Percentiles rank a stretch among this genome's conserved stretches.
Conservation (phyloP, 1,284 basidiomycete species). For the Peniophora sp. region DNA sequence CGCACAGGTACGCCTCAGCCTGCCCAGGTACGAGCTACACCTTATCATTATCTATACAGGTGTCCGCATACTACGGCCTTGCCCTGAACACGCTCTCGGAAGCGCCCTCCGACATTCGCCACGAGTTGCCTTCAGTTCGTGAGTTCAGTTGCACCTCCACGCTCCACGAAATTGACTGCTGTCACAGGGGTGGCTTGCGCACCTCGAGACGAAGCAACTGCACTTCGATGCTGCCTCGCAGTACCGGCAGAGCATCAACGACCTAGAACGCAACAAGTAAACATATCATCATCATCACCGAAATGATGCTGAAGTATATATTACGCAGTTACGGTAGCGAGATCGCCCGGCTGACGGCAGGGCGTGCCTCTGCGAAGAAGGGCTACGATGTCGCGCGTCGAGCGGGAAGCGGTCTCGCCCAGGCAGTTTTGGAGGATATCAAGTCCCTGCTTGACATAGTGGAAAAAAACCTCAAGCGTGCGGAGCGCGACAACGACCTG, state of each 20-base stretch:
- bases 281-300: not conserved
- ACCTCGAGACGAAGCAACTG: conserved; percentile 75
- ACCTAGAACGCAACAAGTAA: conserved; percentile 77
- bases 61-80: conserved; percentile 60
- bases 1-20: conserved; percentile 40
- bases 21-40: not conserved
- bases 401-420: conserved; percentile 39
- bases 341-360: conserved; percentile 66
- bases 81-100: conserved; percentile 46
- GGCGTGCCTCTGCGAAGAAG: conserved; percentile 63
- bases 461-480: conserved; percentile 62
- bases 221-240: conserved; percentile 92
- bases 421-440: conserved; percentile 66
- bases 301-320: not conserved
- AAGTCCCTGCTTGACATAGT: conserved; percentile 69
- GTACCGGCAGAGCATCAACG: conserved; percentile 85
- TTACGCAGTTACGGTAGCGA: conserved; percentile 75
- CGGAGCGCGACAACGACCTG: conserved; percentile 89
- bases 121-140: conserved; percentile 48
- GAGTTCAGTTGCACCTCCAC: not conserved
- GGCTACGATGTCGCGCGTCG: conserved; percentile 68
- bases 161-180: not conserved
- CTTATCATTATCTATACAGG: conserved; percentile 29
- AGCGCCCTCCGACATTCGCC: conserved; percentile 35
- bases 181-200: conserved; percentile 71